These are phyloP conservation scores for Pythium phragmiticola DNA, from an alignment of 352 stramenopile species.

Conservation along the genomic window DNA sequence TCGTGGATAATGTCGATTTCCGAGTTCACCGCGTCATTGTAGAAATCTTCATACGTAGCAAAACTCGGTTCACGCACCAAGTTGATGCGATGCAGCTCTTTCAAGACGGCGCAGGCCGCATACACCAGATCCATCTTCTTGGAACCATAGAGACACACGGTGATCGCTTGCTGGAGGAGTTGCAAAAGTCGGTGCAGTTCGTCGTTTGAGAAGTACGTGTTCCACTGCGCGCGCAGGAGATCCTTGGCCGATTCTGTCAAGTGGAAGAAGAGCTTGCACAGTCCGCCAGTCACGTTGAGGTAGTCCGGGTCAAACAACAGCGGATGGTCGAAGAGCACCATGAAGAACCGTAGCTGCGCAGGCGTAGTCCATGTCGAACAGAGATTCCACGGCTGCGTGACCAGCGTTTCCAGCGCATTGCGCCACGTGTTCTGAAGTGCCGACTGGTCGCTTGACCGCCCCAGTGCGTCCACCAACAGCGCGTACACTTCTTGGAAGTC, in stretches of 20 bases:
- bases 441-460: constrained; percentile 31
- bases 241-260: constrained; percentile 46
- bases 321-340: constrained; percentile 74
- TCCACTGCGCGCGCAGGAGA: constrained; percentile 56
- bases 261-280: constrained; percentile 74
- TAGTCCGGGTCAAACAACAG: constrained; percentile 79
- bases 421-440: constrained; percentile 71
- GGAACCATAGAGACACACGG: constrained; percentile 64
- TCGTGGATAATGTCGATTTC: constrained; percentile 82
- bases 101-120: constrained; percentile 59
- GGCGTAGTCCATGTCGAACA: constrained; percentile 65
- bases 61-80: constrained; percentile 39
- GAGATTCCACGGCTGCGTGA: constrained; percentile 73
- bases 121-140: constrained; percentile 80
- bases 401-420: constrained; percentile 65
- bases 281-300: constrained; percentile 60
- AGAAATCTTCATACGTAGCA: constrained; percentile 71
- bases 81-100: constrained; percentile 72
- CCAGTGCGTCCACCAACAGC: constrained; percentile 40
- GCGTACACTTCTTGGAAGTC: constrained; percentile 46
- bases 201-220: constrained; percentile 46
- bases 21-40: constrained; percentile 81
- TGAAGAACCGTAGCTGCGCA: constrained; percentile 52
- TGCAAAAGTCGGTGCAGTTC: constrained; percentile 65
- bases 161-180: constrained; percentile 78